Percentiles rank a stretch among this genome's conserved stretches.
Evolutionary conservation across 2,329 filamentous ascomycete species (phyloP).

Genomic region (Hymenoscyphus infarciens): DNA sequence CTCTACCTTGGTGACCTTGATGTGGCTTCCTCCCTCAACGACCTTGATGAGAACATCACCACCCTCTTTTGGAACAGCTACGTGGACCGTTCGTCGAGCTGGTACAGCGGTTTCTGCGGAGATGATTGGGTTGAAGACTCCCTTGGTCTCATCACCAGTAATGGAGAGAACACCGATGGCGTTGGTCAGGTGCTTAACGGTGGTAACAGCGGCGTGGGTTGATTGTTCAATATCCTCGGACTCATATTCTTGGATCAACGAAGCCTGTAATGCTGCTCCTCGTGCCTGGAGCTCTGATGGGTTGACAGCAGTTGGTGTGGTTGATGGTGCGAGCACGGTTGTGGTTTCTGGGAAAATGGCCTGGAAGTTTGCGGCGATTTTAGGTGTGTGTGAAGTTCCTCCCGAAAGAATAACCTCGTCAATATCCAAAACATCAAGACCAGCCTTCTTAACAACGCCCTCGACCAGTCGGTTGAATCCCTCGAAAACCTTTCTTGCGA

Average conservation of each 20-base stretch:
- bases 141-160: constrained; percentile 53
- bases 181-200: constrained; percentile 83
- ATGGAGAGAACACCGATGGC: constrained; percentile 81
- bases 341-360: constrained; percentile 79
- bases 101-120: constrained; percentile 85
- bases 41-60: constrained; percentile 87
- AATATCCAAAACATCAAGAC: constrained; percentile 85
- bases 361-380: constrained; percentile 78
- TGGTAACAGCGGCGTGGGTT: constrained; percentile 91
- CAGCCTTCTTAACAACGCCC: constrained; percentile 84
- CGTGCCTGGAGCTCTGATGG: constrained; percentile 85
- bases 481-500: constrained; percentile 80
- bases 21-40: constrained; percentile 82
- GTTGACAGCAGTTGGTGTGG: constrained; percentile 75
- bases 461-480: constrained; percentile 85
- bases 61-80: constrained; percentile 71
- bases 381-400: constrained; percentile 88
- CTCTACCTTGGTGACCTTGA: constrained; percentile 89
- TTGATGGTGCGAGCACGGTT: constrained; percentile 77
- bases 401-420: constrained; percentile 93
- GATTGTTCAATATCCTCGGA: constrained; percentile 91
- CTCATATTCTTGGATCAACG: constrained; percentile 91
- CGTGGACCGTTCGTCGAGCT: constrained; percentile 77
- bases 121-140: constrained; percentile 77
- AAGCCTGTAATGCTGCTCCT: constrained; percentile 93